Base-by-base conservation (phyloP, 2,329 filamentous ascomycete species). In the Aspergillus fijiensis region DNA sequence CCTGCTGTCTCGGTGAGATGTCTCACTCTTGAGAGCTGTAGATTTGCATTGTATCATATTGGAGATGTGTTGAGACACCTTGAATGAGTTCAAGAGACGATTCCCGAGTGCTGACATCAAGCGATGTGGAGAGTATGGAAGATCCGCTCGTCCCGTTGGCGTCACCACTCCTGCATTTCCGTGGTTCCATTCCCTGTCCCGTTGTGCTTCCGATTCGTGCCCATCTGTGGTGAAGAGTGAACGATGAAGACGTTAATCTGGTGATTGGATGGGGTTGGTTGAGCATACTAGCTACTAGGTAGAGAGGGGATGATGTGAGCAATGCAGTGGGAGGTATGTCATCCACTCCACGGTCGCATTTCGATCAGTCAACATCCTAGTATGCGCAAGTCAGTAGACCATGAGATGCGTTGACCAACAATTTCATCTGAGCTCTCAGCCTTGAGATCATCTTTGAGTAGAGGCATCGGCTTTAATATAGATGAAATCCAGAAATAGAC, bases 141-240 rank as follows among this genome's bases (percentile, higher is more conserved):
- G 27, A 55, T 55, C 53, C 53, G 53, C 53, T 55, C 42, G 29
- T 55, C 42, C 53, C 53, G 53, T 47, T 55, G 53, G 53, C 53
- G 53, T 55, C 53, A 55, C 53, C 53, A 55, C 53, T 55, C 45
- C 19, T 49, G 47, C 42, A 55, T 25, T 29, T 29, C 53, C 53
- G 27, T 55, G 53, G 53, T 55, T 55, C 53, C 27, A 21, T 29
- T 55, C 29, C n/a, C 25, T 16, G 16, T 45, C 7, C 45, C 6
- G n/a, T 12, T 3, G 42, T 11, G 16, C 42, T 33, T 29, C 42
- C 42, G 39, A 55, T 55, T 55, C 39, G 52, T 29, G 52, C 52
- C 52, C 35, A 39, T 29, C 39, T 25, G 27, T 2, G 27, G 29
- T 55, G 42, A 19, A 9, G 39, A 42, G 16, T 14, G 39, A 42